phyloP scores from a whole-genome alignment of 768 basidiomycete species.

The Cystofilobasidium macerans region DNA sequence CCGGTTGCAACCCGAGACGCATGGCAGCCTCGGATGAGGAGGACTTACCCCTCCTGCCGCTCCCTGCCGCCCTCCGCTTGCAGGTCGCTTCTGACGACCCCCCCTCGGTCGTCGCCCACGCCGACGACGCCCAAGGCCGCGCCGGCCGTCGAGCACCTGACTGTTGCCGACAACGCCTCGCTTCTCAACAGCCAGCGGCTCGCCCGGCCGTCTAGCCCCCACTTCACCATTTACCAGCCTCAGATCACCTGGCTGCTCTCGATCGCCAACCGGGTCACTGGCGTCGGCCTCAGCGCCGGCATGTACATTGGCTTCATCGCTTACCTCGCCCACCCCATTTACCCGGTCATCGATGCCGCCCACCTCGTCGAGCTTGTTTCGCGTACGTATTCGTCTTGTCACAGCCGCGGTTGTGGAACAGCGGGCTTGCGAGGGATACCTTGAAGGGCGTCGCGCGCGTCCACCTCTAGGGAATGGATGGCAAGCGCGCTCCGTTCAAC shows the following conservation, averaged over 20 bases:
- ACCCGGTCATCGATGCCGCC: slow-evolving; percentile 56
- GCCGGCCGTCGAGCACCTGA: slow-evolving; percentile 35
- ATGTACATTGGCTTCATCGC: slow-evolving; percentile 78
- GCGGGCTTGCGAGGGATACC: background rate
- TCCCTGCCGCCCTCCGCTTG: background rate
- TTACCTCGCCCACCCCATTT: slow-evolving; percentile 67
- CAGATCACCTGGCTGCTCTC: slow-evolving; percentile 84
- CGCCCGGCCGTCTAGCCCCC: slow-evolving; percentile 79
- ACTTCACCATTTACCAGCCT: slow-evolving; percentile 92
- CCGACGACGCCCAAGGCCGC: too few species aligned
- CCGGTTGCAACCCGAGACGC: background rate
- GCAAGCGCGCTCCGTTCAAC: too few species aligned
- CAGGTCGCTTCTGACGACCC: slow-evolving; percentile 22
- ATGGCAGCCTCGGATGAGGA: background rate
- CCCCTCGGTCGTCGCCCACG: slow-evolving; percentile 9
- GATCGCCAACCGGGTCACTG: slow-evolving; percentile 78
- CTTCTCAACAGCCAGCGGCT: slow-evolving; percentile 82
- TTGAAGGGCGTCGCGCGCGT: background rate
- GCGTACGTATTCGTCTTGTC: slow-evolving; percentile 15
- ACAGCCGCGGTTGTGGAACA: background rate
- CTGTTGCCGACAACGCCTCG: slow-evolving; percentile 36
- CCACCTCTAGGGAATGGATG: too few species aligned
- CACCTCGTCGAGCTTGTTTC: slow-evolving; percentile 63
- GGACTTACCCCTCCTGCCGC: background rate
- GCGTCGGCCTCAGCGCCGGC: slow-evolving; percentile 62